phyloP scores from a whole-genome alignment of 805 yeast species.

The Teunomyces cretensis region DNA sequence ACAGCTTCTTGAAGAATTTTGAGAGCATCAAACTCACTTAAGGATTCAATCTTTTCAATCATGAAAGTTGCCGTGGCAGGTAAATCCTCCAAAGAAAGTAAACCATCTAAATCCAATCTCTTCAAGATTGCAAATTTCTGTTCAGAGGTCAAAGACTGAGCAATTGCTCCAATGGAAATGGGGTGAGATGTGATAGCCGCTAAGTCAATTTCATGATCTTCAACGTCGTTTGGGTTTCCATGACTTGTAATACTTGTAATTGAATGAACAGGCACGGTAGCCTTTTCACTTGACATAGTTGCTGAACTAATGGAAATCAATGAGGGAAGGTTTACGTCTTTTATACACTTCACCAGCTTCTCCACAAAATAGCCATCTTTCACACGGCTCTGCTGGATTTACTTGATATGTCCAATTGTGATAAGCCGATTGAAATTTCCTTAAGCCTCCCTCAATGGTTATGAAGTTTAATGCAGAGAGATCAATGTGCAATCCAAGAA shows the following conservation, averaged over 20 bases:
- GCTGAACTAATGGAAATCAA: background rate
- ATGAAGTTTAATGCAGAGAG: too few relatives aligned
- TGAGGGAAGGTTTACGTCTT: too few relatives aligned
- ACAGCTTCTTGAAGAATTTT: conserved; percentile 39
- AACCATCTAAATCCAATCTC: conserved; percentile 25
- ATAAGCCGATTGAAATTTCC: too few relatives aligned
- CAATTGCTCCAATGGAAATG: conserved; percentile 25
- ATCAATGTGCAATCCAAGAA: too few relatives aligned
- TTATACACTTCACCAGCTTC: too few relatives aligned
- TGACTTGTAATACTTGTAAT: conserved; percentile 1
- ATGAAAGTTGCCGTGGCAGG: conserved; percentile 36
- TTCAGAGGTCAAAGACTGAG: conserved; percentile 19
- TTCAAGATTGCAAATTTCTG: conserved; percentile 28
- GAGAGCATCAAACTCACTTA: conserved; percentile 38
- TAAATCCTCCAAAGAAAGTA: conserved; percentile 25
- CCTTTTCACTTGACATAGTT: background rate
- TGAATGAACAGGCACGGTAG: background rate
- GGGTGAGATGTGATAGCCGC: conserved; percentile 20
- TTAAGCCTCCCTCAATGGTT: too few relatives aligned
- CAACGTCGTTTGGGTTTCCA: conserved; percentile 6
- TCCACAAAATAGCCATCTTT: too few relatives aligned
- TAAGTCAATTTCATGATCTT: conserved; percentile 13
- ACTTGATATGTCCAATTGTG: too few relatives aligned
- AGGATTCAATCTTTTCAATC: conserved; percentile 37
- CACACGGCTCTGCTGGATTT: too few relatives aligned